Evolutionary conservation across 306 rosid genomes (phyloP).

Genomic region (Canavalia gladiata): DNA sequence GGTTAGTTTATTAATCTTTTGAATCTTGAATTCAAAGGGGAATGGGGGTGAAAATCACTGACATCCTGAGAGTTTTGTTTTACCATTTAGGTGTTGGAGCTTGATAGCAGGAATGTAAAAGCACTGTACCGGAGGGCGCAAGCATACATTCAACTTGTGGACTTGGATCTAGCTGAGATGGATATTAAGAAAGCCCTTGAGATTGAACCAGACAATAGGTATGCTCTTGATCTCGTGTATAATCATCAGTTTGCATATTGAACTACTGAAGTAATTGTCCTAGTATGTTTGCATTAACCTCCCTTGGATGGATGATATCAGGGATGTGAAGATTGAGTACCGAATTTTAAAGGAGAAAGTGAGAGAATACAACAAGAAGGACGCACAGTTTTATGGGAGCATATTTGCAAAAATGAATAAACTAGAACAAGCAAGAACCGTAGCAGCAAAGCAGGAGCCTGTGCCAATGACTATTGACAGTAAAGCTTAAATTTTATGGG

Average conservation of each 20-base stretch:
- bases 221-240: not conserved
- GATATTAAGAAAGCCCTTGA: constrained; percentile 97
- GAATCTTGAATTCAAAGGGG: not conserved
- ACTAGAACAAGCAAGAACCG: constrained; percentile 55
- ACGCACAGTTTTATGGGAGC: constrained; percentile 83
- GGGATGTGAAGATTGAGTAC: constrained; percentile 91
- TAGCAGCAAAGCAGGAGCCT: constrained; percentile 57
- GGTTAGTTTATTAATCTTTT: constrained; percentile 50
- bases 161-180: constrained; percentile 87
- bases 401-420: constrained; percentile 85
- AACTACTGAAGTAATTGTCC: too few species aligned
- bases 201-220: constrained; percentile 89
- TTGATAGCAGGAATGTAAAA: constrained; percentile 81
- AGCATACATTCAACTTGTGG: constrained; percentile 79
- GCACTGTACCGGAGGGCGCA: constrained; percentile 95
- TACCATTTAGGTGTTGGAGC: constrained; percentile 70
- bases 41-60: not conserved
- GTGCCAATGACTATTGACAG: constrained; percentile 70
- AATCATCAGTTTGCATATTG: not conserved
- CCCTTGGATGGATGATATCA: constrained; percentile 36
- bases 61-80: constrained; percentile 12
- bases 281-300: not conserved
- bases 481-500: constrained; percentile 51
- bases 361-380: constrained; percentile 79
- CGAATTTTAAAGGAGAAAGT: constrained; percentile 82